phyloP scores from a whole-genome alignment of 441 rosid genomes.

The Bruguiera hainesii region DNA sequence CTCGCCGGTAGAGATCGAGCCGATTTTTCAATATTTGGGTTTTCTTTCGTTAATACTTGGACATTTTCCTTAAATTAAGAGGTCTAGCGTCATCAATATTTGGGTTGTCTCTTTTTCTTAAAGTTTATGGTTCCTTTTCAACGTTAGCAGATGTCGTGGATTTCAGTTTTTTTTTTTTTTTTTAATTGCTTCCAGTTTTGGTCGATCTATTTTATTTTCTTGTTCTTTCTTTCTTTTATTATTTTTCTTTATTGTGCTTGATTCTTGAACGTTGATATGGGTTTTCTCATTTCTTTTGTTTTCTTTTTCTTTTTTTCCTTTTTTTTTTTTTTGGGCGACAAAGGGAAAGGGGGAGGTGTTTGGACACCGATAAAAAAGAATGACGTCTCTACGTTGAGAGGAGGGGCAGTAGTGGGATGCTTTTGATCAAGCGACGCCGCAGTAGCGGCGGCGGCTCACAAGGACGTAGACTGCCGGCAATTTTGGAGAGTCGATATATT shows the following conservation, averaged over 20 bases:
- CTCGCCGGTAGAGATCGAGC: constrained; percentile 59
- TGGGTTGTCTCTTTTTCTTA: not conserved
- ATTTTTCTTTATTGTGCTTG: not conserved
- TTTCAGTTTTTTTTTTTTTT: not conserved
- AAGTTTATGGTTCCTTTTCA: not conserved
- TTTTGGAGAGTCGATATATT: constrained; percentile 71
- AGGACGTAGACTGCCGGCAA: constrained; percentile 92
- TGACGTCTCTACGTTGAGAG: constrained; percentile 53
- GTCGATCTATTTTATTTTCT: not conserved
- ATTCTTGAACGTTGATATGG: not conserved
- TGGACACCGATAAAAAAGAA: constrained; percentile 5
- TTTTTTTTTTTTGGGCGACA: not conserved
- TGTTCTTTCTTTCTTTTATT: not conserved
- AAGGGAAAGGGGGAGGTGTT: not conserved
- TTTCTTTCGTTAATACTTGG: too few relatives aligned
- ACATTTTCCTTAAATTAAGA: too few relatives aligned
- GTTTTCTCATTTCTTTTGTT: too few relatives aligned
- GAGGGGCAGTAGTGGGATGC: constrained; percentile 42
- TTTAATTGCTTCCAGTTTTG: not conserved
- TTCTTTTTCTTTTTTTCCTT: too few relatives aligned
- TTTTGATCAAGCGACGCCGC: constrained; percentile 33
- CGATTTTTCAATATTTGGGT: too few relatives aligned
- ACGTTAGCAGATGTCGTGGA: not conserved
- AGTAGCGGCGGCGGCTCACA: constrained; percentile 41
- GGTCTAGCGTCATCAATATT: too few relatives aligned